Evolutionary conservation across 1,284 basidiomycete genomes (phyloP), one percentile per base, ranked within the genome.

Genomic region (Pyrrhoderma noxium): DNA sequence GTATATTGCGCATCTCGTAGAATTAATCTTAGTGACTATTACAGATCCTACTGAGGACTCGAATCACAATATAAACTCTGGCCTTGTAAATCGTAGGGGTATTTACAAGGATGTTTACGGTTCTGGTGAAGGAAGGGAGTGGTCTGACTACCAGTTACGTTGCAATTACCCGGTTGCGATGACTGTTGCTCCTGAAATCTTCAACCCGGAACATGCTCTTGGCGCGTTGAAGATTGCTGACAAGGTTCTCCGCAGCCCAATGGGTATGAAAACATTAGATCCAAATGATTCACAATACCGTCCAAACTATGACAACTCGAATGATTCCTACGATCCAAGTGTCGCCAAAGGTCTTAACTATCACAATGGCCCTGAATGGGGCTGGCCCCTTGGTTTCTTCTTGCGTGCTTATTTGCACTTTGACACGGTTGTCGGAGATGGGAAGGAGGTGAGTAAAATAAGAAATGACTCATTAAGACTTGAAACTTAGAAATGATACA

Each of bases 81-180:
- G 64, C 25, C 69, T 97, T 31, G 75, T 97, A 58, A 90, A 93
- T 66, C 86, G 92, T 21, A 79, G 95, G 45, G 95, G 95, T 3
- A 95, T 98, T 65, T 99, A 99, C 77, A 99, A 99, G 74, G 95
- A 99, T 62, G 93, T 98, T 3, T 90, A 88, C 60, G 92, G 93
- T 35, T 93, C 93, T 14, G 90, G 90, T 1, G 64, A 73, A 48
- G 87, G 85, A 11, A 79, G 90, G 51, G 91, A 93, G 67, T 97
- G 93, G 87, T 90, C 91, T 5, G 94, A 99, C 69, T 99, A 99
- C 66, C 95, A 98, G 68, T 77, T 94, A 60, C 80, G 92, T 53
- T 80, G 84, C 62, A 96, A 97, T 70, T 95, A 93, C 73, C 83
- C 90, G 2, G 89, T 98, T 57, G 91, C 95, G 1, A 98, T 98